These are phyloP conservation scores for Pseudogymnoascus sp. DNA, from an alignment of 2,329 filamentous ascomycete species.

Conservation along the genomic window DNA sequence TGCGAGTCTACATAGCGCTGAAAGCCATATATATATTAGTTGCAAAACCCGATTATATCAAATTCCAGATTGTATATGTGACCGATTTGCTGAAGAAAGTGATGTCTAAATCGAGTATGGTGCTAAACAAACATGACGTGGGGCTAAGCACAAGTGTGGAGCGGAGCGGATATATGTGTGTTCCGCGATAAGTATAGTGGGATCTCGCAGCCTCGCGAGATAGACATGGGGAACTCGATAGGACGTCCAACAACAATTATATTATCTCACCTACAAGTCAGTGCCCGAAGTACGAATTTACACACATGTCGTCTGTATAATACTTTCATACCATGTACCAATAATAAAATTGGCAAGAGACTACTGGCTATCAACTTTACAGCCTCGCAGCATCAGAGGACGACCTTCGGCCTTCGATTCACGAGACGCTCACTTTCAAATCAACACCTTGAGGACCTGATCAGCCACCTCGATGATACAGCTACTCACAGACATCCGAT, in stretches of 20 bases:
- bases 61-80: neutral
- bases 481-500: neutral
- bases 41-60: neutral
- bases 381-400: neutral
- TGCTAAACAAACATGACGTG: neutral
- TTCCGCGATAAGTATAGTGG: neutral
- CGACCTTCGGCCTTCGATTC: neutral
- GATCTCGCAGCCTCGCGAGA: neutral
- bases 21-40: slow-evolving; percentile 3
- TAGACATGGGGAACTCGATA: neutral
- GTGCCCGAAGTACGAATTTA: neutral
- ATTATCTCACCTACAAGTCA: neutral
- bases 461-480: neutral
- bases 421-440: neutral
- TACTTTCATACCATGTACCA: neutral
- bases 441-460: neutral
- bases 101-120: neutral
- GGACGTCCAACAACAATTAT: neutral
- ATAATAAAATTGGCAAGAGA: neutral
- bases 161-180: neutral
- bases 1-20: neutral
- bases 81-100: neutral
- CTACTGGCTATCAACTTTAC: neutral
- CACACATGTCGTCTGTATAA: neutral
- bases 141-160: neutral